Conservation (phyloP, 2,329 filamentous ascomycete genomes). For the Hirsutella rhossiliensis region DNA sequence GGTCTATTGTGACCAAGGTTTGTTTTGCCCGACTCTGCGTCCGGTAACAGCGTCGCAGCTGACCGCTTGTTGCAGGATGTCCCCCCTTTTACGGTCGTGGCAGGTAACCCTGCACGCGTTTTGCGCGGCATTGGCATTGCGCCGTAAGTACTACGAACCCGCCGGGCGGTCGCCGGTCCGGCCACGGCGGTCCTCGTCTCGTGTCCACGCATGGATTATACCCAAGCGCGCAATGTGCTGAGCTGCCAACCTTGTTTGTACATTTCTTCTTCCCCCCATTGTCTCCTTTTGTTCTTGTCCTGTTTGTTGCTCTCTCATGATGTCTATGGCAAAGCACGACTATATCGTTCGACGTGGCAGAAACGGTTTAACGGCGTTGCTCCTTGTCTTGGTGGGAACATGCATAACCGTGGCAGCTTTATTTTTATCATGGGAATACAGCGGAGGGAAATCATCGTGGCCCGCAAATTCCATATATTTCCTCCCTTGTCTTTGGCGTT, state of each 20-base stretch:
- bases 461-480: no score
- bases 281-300: background rate
- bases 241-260: background rate
- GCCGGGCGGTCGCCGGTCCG: slow-evolving; percentile 1
- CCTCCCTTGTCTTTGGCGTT: no score
- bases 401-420: no score
- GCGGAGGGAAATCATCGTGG: no score
- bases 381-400: no score
- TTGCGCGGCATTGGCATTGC: slow-evolving; percentile 27
- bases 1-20: slow-evolving; percentile 72
- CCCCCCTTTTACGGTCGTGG: slow-evolving; percentile 54
- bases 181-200: slow-evolving; percentile 8
- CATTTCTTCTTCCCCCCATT: background rate
- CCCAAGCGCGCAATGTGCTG: slow-evolving; percentile 3
- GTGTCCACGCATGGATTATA: slow-evolving; percentile 15
- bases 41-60: background rate
- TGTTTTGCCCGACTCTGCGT: slow-evolving; percentile 9
- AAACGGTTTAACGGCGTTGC: no score
- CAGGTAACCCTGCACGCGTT: slow-evolving; percentile 56
- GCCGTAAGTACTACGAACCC: slow-evolving; percentile 8
- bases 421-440: no score
- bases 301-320: background rate
- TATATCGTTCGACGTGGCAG: no score
- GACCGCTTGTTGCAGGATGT: slow-evolving; percentile 34
- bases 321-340: no score